A percentile compares a stretch with the other conserved stretches of the same genome.
These are phyloP conservation scores for Agapanthus africanus DNA, from an alignment of 106 monocot genomes.

Conservation along the genomic window DNA sequence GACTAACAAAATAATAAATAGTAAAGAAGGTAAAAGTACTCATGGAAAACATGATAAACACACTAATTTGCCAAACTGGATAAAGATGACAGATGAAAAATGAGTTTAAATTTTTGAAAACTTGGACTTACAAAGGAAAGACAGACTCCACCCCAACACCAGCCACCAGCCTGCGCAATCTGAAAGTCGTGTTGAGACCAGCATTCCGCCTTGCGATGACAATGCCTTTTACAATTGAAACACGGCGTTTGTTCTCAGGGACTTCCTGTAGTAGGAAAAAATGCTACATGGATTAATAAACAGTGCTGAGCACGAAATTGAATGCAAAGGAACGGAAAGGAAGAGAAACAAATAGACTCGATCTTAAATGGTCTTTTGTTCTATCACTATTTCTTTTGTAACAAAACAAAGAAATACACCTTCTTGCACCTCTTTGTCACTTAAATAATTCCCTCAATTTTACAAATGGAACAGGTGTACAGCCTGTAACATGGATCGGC, in stretches of 20 bases:
- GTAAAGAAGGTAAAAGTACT: too few species aligned
- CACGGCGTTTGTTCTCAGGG: slow-evolving; percentile 85
- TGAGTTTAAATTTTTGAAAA: slow-evolving; percentile 1
- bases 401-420: neutral
- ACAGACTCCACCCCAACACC: slow-evolving; percentile 86
- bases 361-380: neutral
- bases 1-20: too few species aligned
- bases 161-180: slow-evolving; percentile 69
- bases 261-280: slow-evolving; percentile 52
- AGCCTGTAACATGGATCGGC: neutral
- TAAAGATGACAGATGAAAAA: neutral
- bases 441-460: neutral
- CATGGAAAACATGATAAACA: too few species aligned
- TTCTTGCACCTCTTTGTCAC: neutral
- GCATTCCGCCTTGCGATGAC: slow-evolving; percentile 77
- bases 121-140: slow-evolving; percentile 76
- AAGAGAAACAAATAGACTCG: neutral
- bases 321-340: too few species aligned
- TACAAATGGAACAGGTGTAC: neutral
- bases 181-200: slow-evolving; percentile 70
- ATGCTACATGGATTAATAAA: neutral
- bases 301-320: neutral
- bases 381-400: neutral
- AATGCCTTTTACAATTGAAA: slow-evolving; percentile 71
- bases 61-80: too few species aligned